phyloP scores from a whole-genome alignment of 1,139 yeast genomes.

The Candida labiduridarum region DNA sequence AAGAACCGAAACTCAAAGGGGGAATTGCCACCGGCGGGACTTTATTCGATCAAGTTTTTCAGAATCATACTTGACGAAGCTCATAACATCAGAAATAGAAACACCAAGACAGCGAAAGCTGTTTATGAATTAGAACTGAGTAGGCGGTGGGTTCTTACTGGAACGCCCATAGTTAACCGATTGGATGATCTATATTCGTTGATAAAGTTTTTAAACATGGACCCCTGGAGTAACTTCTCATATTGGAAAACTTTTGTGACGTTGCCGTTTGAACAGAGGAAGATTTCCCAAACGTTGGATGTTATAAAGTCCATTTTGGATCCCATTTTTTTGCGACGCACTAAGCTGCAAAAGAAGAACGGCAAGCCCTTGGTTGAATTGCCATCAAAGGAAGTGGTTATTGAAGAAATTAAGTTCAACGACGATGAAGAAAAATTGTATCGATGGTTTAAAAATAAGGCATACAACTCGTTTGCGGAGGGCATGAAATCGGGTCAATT shows the following conservation, averaged over 20 bases:
- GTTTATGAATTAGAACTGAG: conserved; percentile 64
- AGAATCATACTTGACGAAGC: conserved; percentile 90
- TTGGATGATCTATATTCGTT: conserved; percentile 85
- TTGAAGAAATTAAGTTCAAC: conserved; percentile 69
- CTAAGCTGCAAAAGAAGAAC: conserved; percentile 77
- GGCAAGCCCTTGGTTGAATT: conserved; percentile 77
- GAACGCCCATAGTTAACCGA: conserved; percentile 91
- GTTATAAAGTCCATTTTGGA: conserved; percentile 84
- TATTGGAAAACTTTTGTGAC: conserved; percentile 92
- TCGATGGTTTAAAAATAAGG: conserved; percentile 68
- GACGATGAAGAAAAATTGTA: conserved; percentile 69
- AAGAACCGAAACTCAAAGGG: conserved; percentile 33
- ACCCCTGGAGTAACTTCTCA: conserved; percentile 87
- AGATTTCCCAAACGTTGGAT: conserved; percentile 72
- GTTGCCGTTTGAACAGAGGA: conserved; percentile 74
- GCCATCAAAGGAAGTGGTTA: conserved; percentile 73
- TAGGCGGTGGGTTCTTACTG: conserved; percentile 86
- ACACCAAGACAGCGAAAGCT: conserved; percentile 81
- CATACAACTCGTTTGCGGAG: conserved; percentile 65
- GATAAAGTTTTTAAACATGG: conserved; percentile 71
- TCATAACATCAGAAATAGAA: conserved; percentile 81
- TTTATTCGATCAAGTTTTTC: conserved; percentile 75
- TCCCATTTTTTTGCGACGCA: conserved; percentile 81
- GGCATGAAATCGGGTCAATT: conserved; percentile 69
- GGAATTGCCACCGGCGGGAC: conserved; percentile 46